A percentile compares a stretch with the other conserved stretches of the same genome.
These are phyloP conservation scores for Chionographis japonica DNA, from an alignment of 106 monocot genomes.

Conservation along the genomic window DNA sequence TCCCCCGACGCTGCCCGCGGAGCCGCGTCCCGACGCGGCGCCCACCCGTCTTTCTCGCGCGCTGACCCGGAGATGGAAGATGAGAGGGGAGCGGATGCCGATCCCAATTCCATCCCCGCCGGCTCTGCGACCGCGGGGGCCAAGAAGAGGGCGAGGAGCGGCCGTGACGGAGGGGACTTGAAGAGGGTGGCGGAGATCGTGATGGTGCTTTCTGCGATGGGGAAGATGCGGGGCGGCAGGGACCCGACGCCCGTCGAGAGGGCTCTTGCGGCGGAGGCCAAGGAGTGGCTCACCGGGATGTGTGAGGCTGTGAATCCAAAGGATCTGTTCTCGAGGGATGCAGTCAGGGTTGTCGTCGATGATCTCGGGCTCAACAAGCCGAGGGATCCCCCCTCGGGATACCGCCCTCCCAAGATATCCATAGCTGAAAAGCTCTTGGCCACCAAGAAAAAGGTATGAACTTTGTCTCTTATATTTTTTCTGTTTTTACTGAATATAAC, in stretches of 20 bases:
- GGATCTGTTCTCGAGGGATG: conserved; percentile 78
- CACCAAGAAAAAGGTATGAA: conserved; percentile 14
- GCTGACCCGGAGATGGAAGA: too few species aligned
- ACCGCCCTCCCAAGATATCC: conserved; percentile 15
- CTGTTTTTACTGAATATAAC: too few species aligned
- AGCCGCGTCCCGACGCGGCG: too few species aligned
- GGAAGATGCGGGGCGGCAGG: conserved; percentile 28
- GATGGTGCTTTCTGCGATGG: conserved; percentile 42
- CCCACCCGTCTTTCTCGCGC: too few species aligned
- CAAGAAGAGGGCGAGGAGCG: conserved; percentile 7
- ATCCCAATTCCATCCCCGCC: neutral
- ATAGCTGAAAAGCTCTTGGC: conserved; percentile 26
- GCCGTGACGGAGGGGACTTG: conserved; percentile 5
- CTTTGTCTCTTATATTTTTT: neutral
- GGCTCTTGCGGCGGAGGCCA: conserved; percentile 29
- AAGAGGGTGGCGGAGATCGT: conserved; percentile 45
- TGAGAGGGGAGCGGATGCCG: too few species aligned
- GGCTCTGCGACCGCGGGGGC: conserved; percentile 8
- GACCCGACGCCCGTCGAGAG: conserved; percentile 26
- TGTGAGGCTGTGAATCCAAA: conserved; percentile 58
- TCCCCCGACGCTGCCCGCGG: too few species aligned
- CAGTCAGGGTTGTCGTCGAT: conserved; percentile 73
- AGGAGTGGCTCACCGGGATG: conserved; percentile 36
- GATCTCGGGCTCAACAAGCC: conserved; percentile 75
- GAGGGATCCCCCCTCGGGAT: conserved; percentile 46